Evolutionary conservation across 805 yeast species (phyloP).

Genomic region (Ogataea trehaloabstinens): DNA sequence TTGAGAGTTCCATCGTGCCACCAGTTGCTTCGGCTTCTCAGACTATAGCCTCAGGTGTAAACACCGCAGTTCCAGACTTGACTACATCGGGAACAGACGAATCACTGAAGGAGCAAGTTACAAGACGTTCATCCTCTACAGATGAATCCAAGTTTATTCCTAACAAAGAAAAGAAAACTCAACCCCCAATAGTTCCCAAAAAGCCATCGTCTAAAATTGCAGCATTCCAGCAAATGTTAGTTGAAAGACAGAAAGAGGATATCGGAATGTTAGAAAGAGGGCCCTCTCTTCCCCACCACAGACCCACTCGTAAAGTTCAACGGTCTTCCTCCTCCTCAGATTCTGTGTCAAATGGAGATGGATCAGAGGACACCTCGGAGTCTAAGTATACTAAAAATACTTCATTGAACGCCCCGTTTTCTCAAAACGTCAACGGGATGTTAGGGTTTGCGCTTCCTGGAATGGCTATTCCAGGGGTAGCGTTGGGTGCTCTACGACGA

Average conservation of each 20-base stretch:
- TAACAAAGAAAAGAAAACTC: slow-evolving; percentile 13
- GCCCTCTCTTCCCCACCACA: slow-evolving; percentile 21
- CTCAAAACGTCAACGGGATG: slow-evolving; percentile 58
- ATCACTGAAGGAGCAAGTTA: background rate
- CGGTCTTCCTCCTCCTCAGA: background rate
- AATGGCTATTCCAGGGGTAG: slow-evolving; percentile 54
- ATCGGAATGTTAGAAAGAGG: slow-evolving; percentile 18
- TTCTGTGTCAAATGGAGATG: background rate
- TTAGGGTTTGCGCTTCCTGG: slow-evolving; percentile 52
- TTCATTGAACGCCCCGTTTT: slow-evolving; percentile 40
- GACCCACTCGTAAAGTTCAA: slow-evolving; percentile 17
- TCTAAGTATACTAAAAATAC: background rate
- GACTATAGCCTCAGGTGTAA: background rate
- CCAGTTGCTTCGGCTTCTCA: slow-evolving; percentile 2
- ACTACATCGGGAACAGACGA: background rate
- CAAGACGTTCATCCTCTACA: background rate
- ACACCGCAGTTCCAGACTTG: background rate
- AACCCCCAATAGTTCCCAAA: slow-evolving; percentile 64
- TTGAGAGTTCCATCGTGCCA: background rate
- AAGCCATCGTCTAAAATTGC: slow-evolving; percentile 78
- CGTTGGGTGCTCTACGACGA: slow-evolving; percentile 16
- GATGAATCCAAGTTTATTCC: too few species aligned
- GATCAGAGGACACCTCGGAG: background rate
- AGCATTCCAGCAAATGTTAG: slow-evolving; percentile 76
- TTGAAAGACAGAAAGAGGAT: slow-evolving; percentile 45